phyloP scores from a whole-genome alignment of 1,284 basidiomycete genomes.

The Xanthoconium separans region DNA sequence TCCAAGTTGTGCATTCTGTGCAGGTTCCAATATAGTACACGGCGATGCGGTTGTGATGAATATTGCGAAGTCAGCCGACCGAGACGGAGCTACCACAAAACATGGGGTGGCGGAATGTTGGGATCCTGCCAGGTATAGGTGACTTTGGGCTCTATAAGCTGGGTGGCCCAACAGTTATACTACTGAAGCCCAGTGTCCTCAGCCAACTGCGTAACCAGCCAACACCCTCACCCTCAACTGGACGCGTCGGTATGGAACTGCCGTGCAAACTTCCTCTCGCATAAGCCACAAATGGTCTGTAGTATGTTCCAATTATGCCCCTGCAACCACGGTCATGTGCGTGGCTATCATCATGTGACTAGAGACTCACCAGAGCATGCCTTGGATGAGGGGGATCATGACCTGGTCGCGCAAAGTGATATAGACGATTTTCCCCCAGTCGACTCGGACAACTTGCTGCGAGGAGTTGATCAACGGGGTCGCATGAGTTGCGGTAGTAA shows the following conservation, averaged over 20 bases:
- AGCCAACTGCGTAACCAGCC: conserved; percentile 44
- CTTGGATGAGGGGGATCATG: conserved; percentile 65
- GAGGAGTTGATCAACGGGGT: conserved; percentile 22
- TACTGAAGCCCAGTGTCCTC: conserved; percentile 35
- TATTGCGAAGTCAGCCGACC: no score
- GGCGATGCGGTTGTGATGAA: no score
- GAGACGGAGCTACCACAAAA: no score
- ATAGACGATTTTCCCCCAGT: conserved; percentile 63
- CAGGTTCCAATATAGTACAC: no score
- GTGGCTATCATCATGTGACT: not conserved
- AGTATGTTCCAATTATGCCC: conserved; percentile 36
- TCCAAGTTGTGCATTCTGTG: no score
- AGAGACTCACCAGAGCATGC: conserved; percentile 58
- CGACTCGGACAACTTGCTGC: conserved; percentile 43
- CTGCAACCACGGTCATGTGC: conserved; percentile 19
- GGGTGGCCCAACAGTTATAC: conserved; percentile 28
- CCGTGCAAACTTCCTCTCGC: conserved; percentile 25
- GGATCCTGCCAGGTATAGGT: no score
- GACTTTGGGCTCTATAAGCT: conserved; percentile 15
- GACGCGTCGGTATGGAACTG: conserved; percentile 7
- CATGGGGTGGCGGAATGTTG: no score
- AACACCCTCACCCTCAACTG: conserved; percentile 43
- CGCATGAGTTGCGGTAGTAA: conserved; percentile 16
- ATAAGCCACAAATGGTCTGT: conserved; percentile 32
- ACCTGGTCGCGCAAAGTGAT: conserved; percentile 68